These are phyloP conservation scores for Aspergillus sp. DNA, from an alignment of 2,329 filamentous ascomycete genomes.

Conservation along the genomic window DNA sequence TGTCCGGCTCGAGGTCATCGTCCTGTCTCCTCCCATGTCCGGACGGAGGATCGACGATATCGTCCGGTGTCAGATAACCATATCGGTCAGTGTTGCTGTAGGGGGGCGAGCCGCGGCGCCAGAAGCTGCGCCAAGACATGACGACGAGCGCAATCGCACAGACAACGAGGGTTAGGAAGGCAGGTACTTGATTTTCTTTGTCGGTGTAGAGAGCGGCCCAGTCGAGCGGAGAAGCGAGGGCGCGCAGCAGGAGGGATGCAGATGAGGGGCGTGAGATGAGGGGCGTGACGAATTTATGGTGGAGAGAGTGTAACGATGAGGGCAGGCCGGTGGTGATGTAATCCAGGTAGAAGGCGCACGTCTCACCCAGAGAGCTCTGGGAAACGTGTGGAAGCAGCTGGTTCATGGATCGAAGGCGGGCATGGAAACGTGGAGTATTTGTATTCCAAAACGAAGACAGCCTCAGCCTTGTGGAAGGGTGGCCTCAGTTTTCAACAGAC, in stretches of 20 bases:
- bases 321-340: conserved; percentile 39
- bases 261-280: conserved; percentile 20
- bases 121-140: conserved; percentile 43
- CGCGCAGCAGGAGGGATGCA: conserved; percentile 28
- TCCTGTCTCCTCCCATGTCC: conserved; percentile 13
- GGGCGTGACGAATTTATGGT: conserved; percentile 33
- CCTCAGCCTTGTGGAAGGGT: conserved; percentile 12
- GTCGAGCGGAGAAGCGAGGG: conserved; percentile 28
- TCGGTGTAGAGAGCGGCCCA: conserved; percentile 22
- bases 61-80: conserved; percentile 44
- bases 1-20: conserved; percentile 47
- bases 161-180: conserved; percentile 33
- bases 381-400: conserved; percentile 42
- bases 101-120: conserved; percentile 37
- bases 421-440: conserved; percentile 23
- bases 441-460: conserved; percentile 22
- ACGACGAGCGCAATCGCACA: conserved; percentile 35
- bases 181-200: conserved; percentile 28
- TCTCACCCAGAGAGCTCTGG: conserved; percentile 46
- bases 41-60: conserved; percentile 35
- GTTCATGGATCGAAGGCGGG: conserved; percentile 41
- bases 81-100: conserved; percentile 38
- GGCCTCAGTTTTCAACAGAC: conserved; percentile 13
- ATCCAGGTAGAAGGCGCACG: conserved; percentile 45
- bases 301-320: conserved; percentile 36